Evolutionary conservation across 73 alveolate species (phyloP).

Genomic region (Blepharisma stoltei): DNA sequence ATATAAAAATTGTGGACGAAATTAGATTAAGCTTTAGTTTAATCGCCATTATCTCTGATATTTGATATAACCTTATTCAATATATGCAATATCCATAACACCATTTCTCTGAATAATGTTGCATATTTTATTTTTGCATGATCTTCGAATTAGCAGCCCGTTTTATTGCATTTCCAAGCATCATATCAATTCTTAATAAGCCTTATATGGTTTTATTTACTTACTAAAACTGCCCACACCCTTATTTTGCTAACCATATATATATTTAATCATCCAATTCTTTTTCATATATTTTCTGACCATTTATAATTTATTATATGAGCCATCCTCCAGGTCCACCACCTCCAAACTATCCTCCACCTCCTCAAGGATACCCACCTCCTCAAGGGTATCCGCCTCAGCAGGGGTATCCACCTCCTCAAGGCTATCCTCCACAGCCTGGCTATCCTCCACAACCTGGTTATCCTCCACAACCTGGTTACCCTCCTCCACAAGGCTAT

Average conservation of each 20-base stretch:
- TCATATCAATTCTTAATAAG: not conserved
- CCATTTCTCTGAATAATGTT: no score
- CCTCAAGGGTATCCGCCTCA: not conserved
- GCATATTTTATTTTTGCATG: no score
- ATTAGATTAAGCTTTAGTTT: no score
- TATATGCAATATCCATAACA: no score
- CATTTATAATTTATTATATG: not conserved
- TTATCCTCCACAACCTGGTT: not conserved
- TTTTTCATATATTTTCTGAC: not conserved
- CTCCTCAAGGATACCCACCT: not conserved
- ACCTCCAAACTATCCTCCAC: conserved; percentile 15
- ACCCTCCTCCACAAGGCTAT: conserved; percentile 7
- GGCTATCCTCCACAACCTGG: not conserved
- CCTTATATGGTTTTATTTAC: not conserved
- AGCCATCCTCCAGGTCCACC: not conserved
- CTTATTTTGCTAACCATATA: not conserved
- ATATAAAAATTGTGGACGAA: no score
- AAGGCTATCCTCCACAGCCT: not conserved
- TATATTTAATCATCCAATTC: not conserved
- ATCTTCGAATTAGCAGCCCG: no score
- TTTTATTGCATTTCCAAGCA: not conserved
- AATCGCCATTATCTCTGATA: no score
- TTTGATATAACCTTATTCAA: no score
- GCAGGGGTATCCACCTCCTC: not conserved
- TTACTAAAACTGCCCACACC: not conserved